A percentile compares a stretch with the other conserved stretches of the same genome.
Evolutionary conservation across 1,284 basidiomycete species (phyloP).

Genomic region (Ceratobasidium sp.): DNA sequence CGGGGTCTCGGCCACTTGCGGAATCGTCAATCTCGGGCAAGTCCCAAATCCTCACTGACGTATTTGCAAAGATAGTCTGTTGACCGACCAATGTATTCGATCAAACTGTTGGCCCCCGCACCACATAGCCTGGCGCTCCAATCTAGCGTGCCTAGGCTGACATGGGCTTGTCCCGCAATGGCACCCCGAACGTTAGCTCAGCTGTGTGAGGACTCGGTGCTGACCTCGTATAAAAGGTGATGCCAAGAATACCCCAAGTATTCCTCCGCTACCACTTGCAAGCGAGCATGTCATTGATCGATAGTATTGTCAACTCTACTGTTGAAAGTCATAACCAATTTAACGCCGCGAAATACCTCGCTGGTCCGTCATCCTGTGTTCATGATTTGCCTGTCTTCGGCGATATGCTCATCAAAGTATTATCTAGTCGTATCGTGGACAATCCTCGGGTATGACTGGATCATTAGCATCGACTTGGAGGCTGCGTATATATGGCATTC

Average conservation of each 20-base stretch:
- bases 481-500: background rate
- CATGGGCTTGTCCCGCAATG: too few species aligned
- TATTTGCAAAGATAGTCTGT: too few species aligned
- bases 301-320: background rate
- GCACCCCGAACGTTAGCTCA: too few species aligned
- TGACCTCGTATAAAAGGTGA: background rate
- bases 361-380: background rate
- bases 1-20: too few species aligned
- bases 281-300: background rate
- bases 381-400: background rate
- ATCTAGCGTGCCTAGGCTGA: too few species aligned
- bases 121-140: too few species aligned
- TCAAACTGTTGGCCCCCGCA: too few species aligned
- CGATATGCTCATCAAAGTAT: background rate
- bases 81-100: too few species aligned
- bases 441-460: background rate
- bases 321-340: background rate
- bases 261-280: background rate
- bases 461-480: background rate
- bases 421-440: background rate
- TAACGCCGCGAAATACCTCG: conserved; percentile 6
- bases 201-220: too few species aligned
- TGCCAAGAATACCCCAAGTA: background rate
- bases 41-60: too few species aligned
- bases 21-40: too few species aligned